Conservation (phyloP, 1,139 yeast genomes). For the Yamadazyma sp. region DNA sequence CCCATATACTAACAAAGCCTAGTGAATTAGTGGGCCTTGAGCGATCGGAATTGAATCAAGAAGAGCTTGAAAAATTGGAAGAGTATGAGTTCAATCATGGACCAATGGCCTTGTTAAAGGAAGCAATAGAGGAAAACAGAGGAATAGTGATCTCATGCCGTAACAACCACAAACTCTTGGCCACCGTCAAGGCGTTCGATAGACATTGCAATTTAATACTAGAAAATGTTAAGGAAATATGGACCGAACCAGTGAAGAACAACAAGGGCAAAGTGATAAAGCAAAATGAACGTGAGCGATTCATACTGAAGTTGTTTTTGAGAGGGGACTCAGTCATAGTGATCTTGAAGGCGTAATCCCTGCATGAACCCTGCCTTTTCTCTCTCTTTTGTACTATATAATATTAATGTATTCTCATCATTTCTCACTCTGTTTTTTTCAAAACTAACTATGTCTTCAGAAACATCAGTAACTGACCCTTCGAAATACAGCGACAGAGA, state of each 20-base stretch:
- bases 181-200: constrained; percentile 90
- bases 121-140: constrained; percentile 70
- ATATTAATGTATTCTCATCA: neutral
- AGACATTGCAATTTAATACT: constrained; percentile 92
- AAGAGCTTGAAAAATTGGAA: constrained; percentile 78
- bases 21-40: constrained; percentile 72
- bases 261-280: constrained; percentile 71
- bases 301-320: constrained; percentile 82
- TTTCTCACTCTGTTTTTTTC: neutral
- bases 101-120: constrained; percentile 82
- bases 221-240: constrained; percentile 88
- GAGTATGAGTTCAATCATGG: constrained; percentile 91
- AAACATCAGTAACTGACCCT: constrained; percentile 9
- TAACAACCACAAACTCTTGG: constrained; percentile 88
- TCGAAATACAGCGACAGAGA: constrained; percentile 18
- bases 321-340: constrained; percentile 96
- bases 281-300: constrained; percentile 75
- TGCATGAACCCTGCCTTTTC: neutral
- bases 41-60: constrained; percentile 75
- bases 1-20: constrained; percentile 15
- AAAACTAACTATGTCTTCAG: neutral
- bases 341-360: constrained; percentile 55
- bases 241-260: constrained; percentile 73
- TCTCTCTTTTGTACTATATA: neutral
- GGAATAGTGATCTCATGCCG: constrained; percentile 88